phyloP scores from a whole-genome alignment of 306 rosid genomes.

The Gillenia trifoliata region DNA sequence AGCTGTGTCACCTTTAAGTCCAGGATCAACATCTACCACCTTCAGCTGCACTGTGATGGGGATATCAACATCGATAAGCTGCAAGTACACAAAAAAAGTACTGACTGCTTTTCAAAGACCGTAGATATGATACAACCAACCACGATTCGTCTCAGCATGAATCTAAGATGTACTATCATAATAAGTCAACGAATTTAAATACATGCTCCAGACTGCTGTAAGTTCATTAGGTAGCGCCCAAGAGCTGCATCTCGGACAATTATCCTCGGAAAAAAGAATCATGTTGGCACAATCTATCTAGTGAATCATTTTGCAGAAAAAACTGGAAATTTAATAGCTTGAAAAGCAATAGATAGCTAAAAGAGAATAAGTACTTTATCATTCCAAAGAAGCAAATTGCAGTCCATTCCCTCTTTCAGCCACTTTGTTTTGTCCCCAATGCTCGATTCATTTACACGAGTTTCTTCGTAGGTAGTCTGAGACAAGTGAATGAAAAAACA shows the following conservation, averaged over 20 bases:
- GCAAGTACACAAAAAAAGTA: slow-evolving; percentile 13
- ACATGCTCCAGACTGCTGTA: background rate
- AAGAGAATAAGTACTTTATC: slow-evolving; percentile 60
- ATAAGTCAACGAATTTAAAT: slow-evolving; percentile 10
- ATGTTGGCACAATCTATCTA: background rate
- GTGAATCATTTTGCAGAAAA: background rate
- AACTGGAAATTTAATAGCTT: background rate
- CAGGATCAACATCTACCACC: slow-evolving; percentile 76
- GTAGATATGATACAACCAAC: background rate
- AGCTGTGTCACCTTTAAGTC: slow-evolving; percentile 82
- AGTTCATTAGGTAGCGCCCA: background rate
- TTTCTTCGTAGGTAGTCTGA: slow-evolving; percentile 78
- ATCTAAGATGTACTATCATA: background rate
- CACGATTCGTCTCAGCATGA: background rate
- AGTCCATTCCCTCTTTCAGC: slow-evolving; percentile 98
- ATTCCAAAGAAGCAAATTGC: slow-evolving; percentile 83
- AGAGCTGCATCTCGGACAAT: background rate
- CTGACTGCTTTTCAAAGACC: background rate
- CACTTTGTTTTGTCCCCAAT: slow-evolving; percentile 74
- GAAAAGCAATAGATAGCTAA: slow-evolving; percentile 8
- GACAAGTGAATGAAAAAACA: background rate
- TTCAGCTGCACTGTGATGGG: slow-evolving; percentile 58
- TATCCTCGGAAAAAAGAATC: slow-evolving; percentile 2
- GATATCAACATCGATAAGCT: slow-evolving; percentile 85
- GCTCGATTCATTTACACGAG: slow-evolving; percentile 60